Conservation (phyloP, 2,329 filamentous ascomycete species). For the Monilinia vaccinii-corymbosi region DNA sequence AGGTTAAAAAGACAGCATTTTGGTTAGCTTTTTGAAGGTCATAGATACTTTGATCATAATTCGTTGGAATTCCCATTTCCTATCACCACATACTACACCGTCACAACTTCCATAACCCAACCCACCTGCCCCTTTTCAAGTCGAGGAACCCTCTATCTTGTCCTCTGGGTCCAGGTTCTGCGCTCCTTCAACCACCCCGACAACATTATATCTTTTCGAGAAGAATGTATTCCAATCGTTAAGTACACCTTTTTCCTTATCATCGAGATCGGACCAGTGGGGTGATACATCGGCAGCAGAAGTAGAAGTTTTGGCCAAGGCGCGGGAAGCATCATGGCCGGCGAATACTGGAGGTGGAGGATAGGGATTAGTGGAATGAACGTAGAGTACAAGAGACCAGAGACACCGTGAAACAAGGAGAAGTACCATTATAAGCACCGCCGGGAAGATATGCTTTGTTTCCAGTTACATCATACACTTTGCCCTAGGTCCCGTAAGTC, state of each 20-base stretch:
- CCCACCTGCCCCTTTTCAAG: background rate
- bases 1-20: background rate
- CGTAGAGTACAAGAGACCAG: too few species aligned
- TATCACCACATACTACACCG: background rate
- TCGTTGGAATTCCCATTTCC: background rate
- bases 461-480: slow-evolving; percentile 86
- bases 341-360: slow-evolving; percentile 62
- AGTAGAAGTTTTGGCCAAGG: slow-evolving; percentile 76
- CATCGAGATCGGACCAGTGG: slow-evolving; percentile 73
- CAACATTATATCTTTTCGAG: slow-evolving; percentile 89
- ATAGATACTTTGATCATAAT: background rate
- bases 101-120: background rate
- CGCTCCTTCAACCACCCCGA: slow-evolving; percentile 39
- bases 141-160: background rate
- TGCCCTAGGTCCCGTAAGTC: slow-evolving; percentile 49
- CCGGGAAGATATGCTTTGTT: slow-evolving; percentile 80
- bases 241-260: slow-evolving; percentile 76
- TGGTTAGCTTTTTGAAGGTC: background rate
- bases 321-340: slow-evolving; percentile 91
- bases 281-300: slow-evolving; percentile 74
- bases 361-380: background rate
- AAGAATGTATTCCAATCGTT: slow-evolving; percentile 96
- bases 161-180: slow-evolving; percentile 6
- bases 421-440: slow-evolving; percentile 75
- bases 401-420: background rate